phyloP scores from a whole-genome alignment of 1,139 yeast genomes.

The Hansenula lynferdii region DNA sequence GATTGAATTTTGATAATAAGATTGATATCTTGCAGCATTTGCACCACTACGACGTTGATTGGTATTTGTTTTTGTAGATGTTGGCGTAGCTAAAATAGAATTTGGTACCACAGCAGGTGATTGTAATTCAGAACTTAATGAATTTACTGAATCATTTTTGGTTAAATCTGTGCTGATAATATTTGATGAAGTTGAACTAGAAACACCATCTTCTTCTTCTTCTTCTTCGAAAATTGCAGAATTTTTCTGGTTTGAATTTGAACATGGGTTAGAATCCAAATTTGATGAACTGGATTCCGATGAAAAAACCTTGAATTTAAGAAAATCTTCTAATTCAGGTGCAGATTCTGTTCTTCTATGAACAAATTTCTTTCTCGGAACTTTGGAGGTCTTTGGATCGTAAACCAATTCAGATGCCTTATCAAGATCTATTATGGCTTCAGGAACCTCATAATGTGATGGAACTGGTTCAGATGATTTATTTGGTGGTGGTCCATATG shows the following conservation, averaged over 20 bases:
- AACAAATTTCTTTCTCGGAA: conserved; percentile 7
- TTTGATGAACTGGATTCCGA: too few species aligned
- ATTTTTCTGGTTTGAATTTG: conserved; percentile 12
- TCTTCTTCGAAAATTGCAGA: conserved; percentile 30
- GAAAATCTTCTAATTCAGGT: conserved; percentile 34
- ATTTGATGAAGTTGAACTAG: conserved; percentile 15
- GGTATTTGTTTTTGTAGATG: conserved; percentile 5
- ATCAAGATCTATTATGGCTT: conserved; percentile 60
- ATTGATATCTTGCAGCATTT: conserved; percentile 46
- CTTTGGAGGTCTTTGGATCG: conserved; percentile 19
- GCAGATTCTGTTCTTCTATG: conserved; percentile 48
- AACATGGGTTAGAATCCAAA: too few species aligned
- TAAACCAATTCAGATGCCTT: conserved; percentile 40
- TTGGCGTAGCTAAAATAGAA: conserved; percentile 25
- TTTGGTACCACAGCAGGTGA: conserved; percentile 9
- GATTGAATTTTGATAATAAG: conserved; percentile 44
- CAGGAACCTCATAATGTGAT: conserved; percentile 39
- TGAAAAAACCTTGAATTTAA: conserved; percentile 17
- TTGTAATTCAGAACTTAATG: conserved; percentile 25
- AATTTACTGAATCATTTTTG: conserved; percentile 12
- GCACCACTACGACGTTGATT: conserved; percentile 32
- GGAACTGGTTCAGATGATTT: too few species aligned
- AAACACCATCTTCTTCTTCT: conserved; percentile 21
- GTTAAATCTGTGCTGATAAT: conserved; percentile 26
- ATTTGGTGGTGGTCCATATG: conserved; percentile 5